Conservation (phyloP, 352 stramenopile species). For the Globisporangium acanthophoron region DNA sequence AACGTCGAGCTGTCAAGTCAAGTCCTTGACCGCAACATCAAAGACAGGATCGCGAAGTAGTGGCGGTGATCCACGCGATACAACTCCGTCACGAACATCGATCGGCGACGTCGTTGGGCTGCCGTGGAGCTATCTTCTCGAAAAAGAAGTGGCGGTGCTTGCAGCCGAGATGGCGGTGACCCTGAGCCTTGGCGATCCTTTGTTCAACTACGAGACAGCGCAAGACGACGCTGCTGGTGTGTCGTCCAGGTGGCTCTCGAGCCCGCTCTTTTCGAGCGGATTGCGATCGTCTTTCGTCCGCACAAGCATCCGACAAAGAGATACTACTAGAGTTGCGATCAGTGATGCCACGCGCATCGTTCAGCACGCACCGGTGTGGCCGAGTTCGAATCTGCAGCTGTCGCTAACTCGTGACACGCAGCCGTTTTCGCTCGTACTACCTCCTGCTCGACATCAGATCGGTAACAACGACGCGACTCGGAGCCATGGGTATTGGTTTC, state of each 20-base stretch:
- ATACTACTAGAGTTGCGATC: neutral
- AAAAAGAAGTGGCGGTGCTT: conserved; percentile 61
- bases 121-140: conserved; percentile 49
- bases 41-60: neutral
- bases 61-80: neutral
- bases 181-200: conserved; percentile 34
- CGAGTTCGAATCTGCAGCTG: neutral
- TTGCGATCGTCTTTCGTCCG: conserved; percentile 14
- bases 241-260: conserved; percentile 18
- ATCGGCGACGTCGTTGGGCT: conserved; percentile 28
- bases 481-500: neutral
- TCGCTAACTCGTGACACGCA: conserved; percentile 1
- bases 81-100: neutral
- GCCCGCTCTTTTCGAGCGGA: conserved; percentile 25
- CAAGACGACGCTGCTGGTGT: neutral
- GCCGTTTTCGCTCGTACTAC: conserved; percentile 36
- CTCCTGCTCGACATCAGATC: conserved; percentile 5
- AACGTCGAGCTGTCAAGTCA: neutral
- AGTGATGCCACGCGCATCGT: conserved; percentile 13
- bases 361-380: conserved; percentile 26
- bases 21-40: neutral
- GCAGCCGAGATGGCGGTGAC: conserved; percentile 50
- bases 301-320: conserved; percentile 1
- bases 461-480: neutral
- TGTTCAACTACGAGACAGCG: conserved; percentile 10